Base-by-base conservation (phyloP, 306 rosid species). In the cucumber (Cucumis sativus) region DNA sequence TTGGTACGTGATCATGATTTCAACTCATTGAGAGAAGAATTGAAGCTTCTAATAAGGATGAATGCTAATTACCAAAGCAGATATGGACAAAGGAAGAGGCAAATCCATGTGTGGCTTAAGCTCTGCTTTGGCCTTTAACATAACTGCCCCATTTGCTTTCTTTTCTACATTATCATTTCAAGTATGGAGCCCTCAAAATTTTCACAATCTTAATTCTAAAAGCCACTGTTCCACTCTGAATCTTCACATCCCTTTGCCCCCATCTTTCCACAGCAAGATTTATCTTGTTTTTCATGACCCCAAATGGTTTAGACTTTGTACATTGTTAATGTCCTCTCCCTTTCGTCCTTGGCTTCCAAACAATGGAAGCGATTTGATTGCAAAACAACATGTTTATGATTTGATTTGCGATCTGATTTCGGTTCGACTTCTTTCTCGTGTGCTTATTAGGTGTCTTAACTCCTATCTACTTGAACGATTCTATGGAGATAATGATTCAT, bases 141-240 rank as follows among this genome's bases (percentile, higher is more conserved):
- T 58, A 78, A 75, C 8, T 80, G 80, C 81, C 75, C 86, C 87
- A 80, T 57, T 79, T 15, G 49, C 70, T 70, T 68, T 74, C 47
- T 79, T 59, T 60, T 59, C 68, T 58, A 39, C 78, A 58, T 73
- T 76, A 69, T 60, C 59, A 60, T 68, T 43, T 76, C 73, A 43
- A 73, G 60, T 74, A 69, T 79, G 64, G 56, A 81, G 59, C 75
- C 78, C 77, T 73, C 62, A 12, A 12, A 45, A 3, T 13, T 54
- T 73, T 52, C 14, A 17, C 23, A 49, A 71, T 70, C 75, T 47
- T 47, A 70, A 70, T 70, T 57, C 75, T 51, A 70, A 70, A 45
- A n/a, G 6, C 25, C 25, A 49, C 76, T 47, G 61, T 49, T 47
- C 43, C 8, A 70, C 40, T 70, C 58, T 70, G 75, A 70, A 47